Evolutionary conservation across 345 rosid species (phyloP), one percentile per base, ranked within the genome.

Genomic region (Populus deltoides): DNA sequence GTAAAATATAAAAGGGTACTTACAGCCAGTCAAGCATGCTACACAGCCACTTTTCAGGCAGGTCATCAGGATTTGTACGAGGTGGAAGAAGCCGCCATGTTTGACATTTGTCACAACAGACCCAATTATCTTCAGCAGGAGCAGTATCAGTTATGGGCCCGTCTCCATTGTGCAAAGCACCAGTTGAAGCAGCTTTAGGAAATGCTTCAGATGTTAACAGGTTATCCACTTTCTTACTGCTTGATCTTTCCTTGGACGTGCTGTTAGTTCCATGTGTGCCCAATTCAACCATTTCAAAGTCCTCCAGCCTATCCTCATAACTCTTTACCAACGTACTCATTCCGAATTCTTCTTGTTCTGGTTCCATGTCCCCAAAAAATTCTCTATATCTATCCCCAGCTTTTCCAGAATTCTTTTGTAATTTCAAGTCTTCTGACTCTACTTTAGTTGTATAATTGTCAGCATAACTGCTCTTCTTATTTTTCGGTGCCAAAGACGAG

Each of bases 11-110:
- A 53, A 68, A 12, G 24, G 49, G 79, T 77, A 94, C 99, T 97
- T 90, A 97, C 99, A 97, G 92, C 98, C 99, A 97, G 70, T 89
- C 68, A 80, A 92, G 97, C 98, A 94, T 97, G 87, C 90, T 83
- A 84, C 99, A 97, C 75, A 89, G 73, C 99, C 98, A 97, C 85
- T 91, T 94, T 83, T 92, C 93, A 35, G 99, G 96, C 83, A 97
- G 88, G 78, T 86, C 86, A 29, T 88, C 66, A 24, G 92, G 92
- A 81, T 85, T 77, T 79, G 77, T 89, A 53, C 92, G 92, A 84
- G 80, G 77, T 76, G 97, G 99, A 78, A 97, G 92, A 83, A 94
- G 98, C 78, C 99, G 90, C 98, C 97, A 94, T 78, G 82, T 88
- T 82, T 83, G 89, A 83, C 99, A 97, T 85, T 89, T 90, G 85